Conservation (phyloP, 1,284 basidiomycete genomes). For the Microbotryum lychnidis-dioicae region DNA sequence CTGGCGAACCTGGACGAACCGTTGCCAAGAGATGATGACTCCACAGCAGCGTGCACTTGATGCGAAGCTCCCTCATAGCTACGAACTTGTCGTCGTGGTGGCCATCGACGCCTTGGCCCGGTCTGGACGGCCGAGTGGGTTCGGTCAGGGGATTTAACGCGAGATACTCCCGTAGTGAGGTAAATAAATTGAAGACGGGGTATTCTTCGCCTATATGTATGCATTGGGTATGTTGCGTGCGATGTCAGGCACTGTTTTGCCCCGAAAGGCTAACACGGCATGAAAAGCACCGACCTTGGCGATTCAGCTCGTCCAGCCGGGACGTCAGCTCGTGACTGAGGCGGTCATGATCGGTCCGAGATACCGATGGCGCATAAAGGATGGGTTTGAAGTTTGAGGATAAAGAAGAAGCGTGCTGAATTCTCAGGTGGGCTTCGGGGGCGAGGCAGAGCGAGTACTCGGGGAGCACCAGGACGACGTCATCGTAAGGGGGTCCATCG, state of each 20-base stretch:
- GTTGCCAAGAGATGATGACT: constrained; percentile 27
- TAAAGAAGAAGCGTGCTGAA: neutral
- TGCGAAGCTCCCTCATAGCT: neutral
- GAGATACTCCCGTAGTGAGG: constrained; percentile 10
- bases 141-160: constrained; percentile 2
- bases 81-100: neutral
- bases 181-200: constrained; percentile 18
- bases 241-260: too few species aligned
- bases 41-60: constrained; percentile 22
- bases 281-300: neutral
- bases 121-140: neutral
- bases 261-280: neutral
- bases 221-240: too few species aligned
- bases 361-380: constrained; percentile 1
- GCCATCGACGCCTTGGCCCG: too few species aligned
- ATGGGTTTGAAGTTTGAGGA: neutral
- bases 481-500: neutral
- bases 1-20: neutral
- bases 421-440: neutral
- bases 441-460: constrained; percentile 7
- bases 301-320: neutral
- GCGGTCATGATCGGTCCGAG: constrained; percentile 10
- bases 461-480: neutral
- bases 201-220: neutral
- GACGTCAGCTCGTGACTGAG: neutral